Percentiles rank a stretch among this genome's conserved stretches.
Evolutionary conservation across 2,329 filamentous ascomycete species (phyloP).

Genomic region (Zasmidium cellare): DNA sequence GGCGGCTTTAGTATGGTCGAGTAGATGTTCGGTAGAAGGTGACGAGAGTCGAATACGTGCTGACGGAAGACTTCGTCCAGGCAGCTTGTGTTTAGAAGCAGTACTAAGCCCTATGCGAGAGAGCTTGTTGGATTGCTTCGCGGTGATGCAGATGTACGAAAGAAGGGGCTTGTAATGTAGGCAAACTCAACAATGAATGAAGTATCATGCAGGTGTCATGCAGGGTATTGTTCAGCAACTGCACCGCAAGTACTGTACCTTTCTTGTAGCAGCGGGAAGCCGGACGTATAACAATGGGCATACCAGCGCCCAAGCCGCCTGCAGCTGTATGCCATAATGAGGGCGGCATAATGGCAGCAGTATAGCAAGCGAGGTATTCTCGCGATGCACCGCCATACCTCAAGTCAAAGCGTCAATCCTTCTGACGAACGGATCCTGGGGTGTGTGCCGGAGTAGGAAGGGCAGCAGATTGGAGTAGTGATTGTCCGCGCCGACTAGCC

Average conservation of each 20-base stretch:
- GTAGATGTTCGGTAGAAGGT: not conserved
- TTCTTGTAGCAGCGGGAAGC: not conserved
- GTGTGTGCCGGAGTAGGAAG: not conserved
- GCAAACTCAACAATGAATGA: not conserved
- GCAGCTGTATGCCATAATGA: not conserved
- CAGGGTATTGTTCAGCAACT: not conserved
- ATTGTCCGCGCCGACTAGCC: no score
- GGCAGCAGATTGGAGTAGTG: not conserved
- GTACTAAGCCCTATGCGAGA: not conserved
- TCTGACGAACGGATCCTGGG: not conserved
- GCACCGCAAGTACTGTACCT: not conserved
- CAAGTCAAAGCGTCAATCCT: not conserved
- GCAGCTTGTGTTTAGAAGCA: not conserved
- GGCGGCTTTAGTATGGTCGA: not conserved
- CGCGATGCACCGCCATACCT: not conserved
- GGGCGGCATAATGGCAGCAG: not conserved
- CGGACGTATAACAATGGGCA: not conserved
- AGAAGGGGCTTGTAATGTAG: not conserved
- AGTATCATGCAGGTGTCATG: not conserved
- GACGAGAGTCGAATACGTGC: not conserved
- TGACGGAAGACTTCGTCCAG: not conserved
- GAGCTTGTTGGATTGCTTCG: not conserved
- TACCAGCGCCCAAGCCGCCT: not conserved
- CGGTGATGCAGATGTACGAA: not conserved
- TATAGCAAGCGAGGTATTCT: not conserved